Percentiles rank a stretch among this genome's conserved stretches.
Conservation (phyloP, 2,329 filamentous ascomycete species). For the Fusarium oligoseptatum region DNA sequence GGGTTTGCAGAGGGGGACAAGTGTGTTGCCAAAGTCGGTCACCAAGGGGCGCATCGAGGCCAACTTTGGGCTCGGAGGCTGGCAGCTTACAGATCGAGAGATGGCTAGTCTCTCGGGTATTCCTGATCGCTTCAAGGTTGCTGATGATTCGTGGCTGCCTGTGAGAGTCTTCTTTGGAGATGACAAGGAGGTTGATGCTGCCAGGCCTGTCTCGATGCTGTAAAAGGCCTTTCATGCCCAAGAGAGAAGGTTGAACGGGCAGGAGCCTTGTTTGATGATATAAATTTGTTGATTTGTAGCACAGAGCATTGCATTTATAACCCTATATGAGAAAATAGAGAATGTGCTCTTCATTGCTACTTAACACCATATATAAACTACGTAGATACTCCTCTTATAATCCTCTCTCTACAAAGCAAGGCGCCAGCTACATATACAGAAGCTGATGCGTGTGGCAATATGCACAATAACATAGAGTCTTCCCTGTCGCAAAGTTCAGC, state of each 20-base stretch:
- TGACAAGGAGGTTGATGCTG: neutral
- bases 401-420: neutral
- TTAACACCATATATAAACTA: neutral
- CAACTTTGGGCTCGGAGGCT: neutral
- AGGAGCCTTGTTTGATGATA: neutral
- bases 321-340: neutral
- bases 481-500: too few species aligned
- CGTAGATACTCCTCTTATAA: neutral
- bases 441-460: too few species aligned
- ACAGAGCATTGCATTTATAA: neutral
- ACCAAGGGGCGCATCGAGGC: neutral
- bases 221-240: neutral
- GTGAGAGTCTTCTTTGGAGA: constrained; percentile 5
- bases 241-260: neutral
- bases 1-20: constrained; percentile 8
- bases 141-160: constrained; percentile 5
- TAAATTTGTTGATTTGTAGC: neutral
- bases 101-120: neutral
- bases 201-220: neutral
- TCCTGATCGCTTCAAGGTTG: constrained; percentile 10
- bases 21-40: constrained; percentile 4
- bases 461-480: too few species aligned
- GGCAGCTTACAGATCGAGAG: neutral
- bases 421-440: too few species aligned
- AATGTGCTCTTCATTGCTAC: neutral